Percentiles rank a stretch among this genome's conserved stretches.
Evolutionary conservation across 768 basidiomycete genomes (phyloP).

Genomic region (Daedalea quercina): DNA sequence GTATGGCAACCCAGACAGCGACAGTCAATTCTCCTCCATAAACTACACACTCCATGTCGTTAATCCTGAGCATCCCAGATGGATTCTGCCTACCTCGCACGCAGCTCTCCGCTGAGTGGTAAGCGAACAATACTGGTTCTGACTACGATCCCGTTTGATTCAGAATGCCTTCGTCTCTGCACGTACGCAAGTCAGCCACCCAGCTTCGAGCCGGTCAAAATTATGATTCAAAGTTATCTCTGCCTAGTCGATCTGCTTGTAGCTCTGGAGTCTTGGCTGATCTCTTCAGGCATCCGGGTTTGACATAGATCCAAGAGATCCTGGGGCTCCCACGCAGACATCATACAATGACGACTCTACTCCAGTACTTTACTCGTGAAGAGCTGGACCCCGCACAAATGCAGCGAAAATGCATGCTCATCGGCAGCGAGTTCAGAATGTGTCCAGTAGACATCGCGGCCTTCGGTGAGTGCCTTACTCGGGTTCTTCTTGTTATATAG

Average conservation of each 20-base stretch:
- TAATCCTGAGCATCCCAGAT: no score
- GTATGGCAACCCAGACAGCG: no score
- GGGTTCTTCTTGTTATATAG: neutral
- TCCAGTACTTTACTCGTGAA: neutral
- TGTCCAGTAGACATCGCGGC: slow-evolving; percentile 4
- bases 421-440: neutral
- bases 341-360: neutral
- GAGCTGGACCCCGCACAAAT: neutral
- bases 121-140: no score
- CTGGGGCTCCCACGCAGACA: neutral
- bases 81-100: no score
- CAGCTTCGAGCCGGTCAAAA: neutral
- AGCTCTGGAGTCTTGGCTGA: no score
- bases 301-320: neutral
- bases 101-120: no score
- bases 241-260: no score
- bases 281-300: neutral
- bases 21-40: no score
- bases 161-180: no score
- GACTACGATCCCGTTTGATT: no score
- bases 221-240: no score
- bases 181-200: neutral
- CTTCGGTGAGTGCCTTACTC: slow-evolving; percentile 11
- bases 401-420: neutral
- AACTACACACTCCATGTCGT: no score